Percentiles rank a stretch among this genome's conserved stretches.
Conservation (phyloP, 345 rosid genomes). For the Angophora floribunda region DNA sequence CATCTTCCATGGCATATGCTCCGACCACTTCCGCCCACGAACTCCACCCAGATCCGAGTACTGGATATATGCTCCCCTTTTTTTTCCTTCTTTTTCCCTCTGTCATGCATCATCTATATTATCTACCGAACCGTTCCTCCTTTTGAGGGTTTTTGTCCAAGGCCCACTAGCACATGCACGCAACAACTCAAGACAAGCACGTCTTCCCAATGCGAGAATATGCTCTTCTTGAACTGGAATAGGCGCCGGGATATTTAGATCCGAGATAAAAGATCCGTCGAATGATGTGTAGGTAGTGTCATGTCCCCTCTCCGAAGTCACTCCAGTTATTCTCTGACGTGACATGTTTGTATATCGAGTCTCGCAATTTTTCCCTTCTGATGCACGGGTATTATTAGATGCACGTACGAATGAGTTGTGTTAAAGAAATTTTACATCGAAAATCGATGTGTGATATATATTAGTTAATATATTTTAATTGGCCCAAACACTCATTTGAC, state of each 20-base stretch:
- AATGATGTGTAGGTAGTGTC: background rate
- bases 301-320: background rate
- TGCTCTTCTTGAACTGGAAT: background rate
- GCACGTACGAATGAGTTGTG: no score
- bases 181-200: background rate
- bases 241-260: background rate
- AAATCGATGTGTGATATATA: no score
- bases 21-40: background rate
- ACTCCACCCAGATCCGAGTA: background rate
- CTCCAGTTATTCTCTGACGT: no score
- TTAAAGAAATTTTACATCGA: no score
- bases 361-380: background rate
- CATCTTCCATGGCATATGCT: slow-evolving; percentile 45
- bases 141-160: background rate
- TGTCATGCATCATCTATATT: background rate
- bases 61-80: background rate
- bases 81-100: background rate
- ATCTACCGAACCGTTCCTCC: background rate
- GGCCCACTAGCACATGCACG: background rate
- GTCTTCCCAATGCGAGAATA: background rate
- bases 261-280: background rate
- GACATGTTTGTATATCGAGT: background rate
- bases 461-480: no score
- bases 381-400: no score
- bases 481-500: no score